Percentiles rank a stretch among this genome's conserved stretches.
phyloP scores from a whole-genome alignment of 106 monocot genomes.

The Acorus calamus region DNA sequence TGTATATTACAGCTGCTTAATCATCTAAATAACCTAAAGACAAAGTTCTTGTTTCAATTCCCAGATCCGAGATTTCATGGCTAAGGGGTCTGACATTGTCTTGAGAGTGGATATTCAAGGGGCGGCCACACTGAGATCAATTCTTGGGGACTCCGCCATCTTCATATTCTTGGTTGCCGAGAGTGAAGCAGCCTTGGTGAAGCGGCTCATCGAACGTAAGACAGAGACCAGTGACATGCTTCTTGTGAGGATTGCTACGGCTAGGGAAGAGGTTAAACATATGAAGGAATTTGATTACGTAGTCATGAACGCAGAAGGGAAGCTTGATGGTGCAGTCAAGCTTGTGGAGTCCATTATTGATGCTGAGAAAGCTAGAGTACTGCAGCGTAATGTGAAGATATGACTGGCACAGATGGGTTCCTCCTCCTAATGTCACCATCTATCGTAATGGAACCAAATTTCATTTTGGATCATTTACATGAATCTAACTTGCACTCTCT shows the following conservation, averaged over 20 bases:
- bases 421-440: too few species aligned
- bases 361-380: constrained; percentile 72
- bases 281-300: constrained; percentile 78
- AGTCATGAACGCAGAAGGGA: constrained; percentile 85
- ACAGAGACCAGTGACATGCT: constrained; percentile 91
- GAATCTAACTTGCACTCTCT: too few species aligned
- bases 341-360: constrained; percentile 86
- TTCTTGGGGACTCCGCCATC: constrained; percentile 73
- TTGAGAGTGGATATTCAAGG: constrained; percentile 96
- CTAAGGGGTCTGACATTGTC: constrained; percentile 85
- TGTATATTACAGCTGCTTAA: too few species aligned
- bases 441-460: too few species aligned
- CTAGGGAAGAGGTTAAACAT: constrained; percentile 67
- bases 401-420: constrained; percentile 3
- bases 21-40: too few species aligned
- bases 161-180: constrained; percentile 93
- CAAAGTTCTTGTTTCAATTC: background rate
- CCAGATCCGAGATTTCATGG: constrained; percentile 92
- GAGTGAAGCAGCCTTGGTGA: constrained; percentile 74
- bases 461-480: too few species aligned
- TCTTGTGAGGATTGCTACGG: constrained; percentile 88
- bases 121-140: constrained; percentile 73
- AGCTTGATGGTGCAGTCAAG: constrained; percentile 65
- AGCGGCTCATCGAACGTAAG: constrained; percentile 68
- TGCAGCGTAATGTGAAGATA: constrained; percentile 29